These are phyloP conservation scores for Ceratobasidium sp. DNA, from an alignment of 1,284 basidiomycete genomes.

Conservation along the genomic window DNA sequence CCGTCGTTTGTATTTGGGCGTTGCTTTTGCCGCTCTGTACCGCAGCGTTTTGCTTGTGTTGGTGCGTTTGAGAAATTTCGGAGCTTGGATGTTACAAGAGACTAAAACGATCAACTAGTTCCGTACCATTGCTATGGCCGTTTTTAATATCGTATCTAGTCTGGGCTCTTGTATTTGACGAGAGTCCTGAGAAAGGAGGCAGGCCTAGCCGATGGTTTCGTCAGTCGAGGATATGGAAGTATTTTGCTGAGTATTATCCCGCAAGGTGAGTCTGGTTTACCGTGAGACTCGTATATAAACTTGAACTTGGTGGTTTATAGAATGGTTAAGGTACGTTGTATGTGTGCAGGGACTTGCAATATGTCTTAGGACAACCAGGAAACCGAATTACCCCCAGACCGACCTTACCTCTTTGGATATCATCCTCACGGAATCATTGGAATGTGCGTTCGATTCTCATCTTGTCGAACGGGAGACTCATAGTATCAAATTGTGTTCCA, in stretches of 20 bases:
- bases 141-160: constrained; percentile 81
- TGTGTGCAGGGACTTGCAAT: background rate
- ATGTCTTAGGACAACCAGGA: constrained; percentile 62
- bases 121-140: constrained; percentile 90
- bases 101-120: constrained; percentile 62
- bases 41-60: constrained; percentile 78
- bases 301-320: constrained; percentile 51
- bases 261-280: constrained; percentile 71
- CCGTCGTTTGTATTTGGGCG: constrained; percentile 89
- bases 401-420: constrained; percentile 96
- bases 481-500: constrained; percentile 51
- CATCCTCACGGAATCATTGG: constrained; percentile 97
- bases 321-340: constrained; percentile 64
- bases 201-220: constrained; percentile 82
- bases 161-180: constrained; percentile 83
- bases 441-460: constrained; percentile 66
- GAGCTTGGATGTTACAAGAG: background rate
- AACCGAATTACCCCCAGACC: constrained; percentile 87
- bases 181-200: constrained; percentile 37
- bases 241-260: constrained; percentile 94
- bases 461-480: background rate
- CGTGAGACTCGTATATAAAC: background rate
- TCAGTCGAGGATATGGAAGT: constrained; percentile 76
- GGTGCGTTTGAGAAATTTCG: constrained; percentile 63
- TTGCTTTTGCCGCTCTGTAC: constrained; percentile 77